These are phyloP conservation scores for Tetrapisispora nanseiensis DNA, from an alignment of 805 yeast genomes.

Conservation along the genomic window DNA sequence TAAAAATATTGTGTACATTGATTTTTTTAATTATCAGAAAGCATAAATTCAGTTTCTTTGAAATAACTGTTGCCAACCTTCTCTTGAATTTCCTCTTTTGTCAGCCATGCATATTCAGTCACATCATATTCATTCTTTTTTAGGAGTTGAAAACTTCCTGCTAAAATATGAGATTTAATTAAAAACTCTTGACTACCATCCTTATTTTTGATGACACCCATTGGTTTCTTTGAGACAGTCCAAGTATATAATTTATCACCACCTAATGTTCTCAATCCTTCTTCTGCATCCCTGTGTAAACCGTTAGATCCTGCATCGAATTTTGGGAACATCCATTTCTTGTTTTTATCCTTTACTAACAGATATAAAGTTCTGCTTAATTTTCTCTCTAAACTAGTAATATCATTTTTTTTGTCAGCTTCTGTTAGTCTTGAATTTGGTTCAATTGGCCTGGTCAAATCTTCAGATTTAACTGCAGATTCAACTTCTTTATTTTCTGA, in stretches of 20 bases:
- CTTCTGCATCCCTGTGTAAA: constrained; percentile 64
- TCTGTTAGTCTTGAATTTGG: constrained; percentile 65
- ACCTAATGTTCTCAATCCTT: constrained; percentile 60
- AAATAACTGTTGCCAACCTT: constrained; percentile 47
- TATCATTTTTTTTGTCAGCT: constrained; percentile 61
- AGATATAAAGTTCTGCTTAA: constrained; percentile 74
- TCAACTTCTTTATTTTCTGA: constrained; percentile 32
- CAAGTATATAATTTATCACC: constrained; percentile 74
- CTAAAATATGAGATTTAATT: constrained; percentile 78
- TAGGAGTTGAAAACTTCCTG: constrained; percentile 58
- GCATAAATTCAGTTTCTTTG: constrained; percentile 36
- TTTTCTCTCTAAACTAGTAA: constrained; percentile 63
- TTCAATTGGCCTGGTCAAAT: constrained; percentile 56
- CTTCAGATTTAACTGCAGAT: constrained; percentile 33
- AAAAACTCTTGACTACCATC: constrained; percentile 44
- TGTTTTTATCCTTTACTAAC: constrained; percentile 40
- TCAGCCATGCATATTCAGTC: constrained; percentile 68
- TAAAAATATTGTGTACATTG: no score
- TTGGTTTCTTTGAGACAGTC: constrained; percentile 86
- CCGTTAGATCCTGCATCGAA: constrained; percentile 44
- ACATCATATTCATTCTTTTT: constrained; percentile 29
- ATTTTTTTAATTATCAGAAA: constrained; percentile 28
- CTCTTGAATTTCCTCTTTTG: constrained; percentile 62
- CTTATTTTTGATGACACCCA: constrained; percentile 48
- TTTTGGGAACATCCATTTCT: constrained; percentile 72